A percentile compares a stretch with the other conserved stretches of the same genome.
Conservation (phyloP, 2,329 filamentous ascomycete genomes). For the Cytospora chrysosperma region DNA sequence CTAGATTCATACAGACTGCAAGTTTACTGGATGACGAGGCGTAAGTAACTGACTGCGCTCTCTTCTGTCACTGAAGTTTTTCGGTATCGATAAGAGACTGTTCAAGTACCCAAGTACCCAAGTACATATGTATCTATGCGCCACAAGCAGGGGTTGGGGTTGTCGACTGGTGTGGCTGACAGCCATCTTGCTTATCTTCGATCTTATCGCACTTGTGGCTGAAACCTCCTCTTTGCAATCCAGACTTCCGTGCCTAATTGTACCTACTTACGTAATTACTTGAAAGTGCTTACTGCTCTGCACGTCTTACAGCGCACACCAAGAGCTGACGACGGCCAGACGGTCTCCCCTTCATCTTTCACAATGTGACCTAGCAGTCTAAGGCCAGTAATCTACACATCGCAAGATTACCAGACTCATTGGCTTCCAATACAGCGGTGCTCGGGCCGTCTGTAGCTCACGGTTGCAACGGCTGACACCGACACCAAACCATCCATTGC, state of each 20-base stretch:
- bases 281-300: background rate
- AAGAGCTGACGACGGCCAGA: background rate
- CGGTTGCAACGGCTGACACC: background rate
- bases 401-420: background rate
- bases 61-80: constrained; percentile 3
- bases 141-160: background rate
- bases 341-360: background rate
- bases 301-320: background rate
- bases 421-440: background rate
- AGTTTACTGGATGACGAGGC: background rate
- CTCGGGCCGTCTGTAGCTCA: background rate
- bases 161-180: background rate
- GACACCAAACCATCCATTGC: background rate
- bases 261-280: too few relatives aligned
- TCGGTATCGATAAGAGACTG: constrained; percentile 13
- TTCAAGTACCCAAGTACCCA: too few relatives aligned
- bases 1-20: background rate
- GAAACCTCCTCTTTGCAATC: background rate
- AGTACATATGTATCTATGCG: too few relatives aligned
- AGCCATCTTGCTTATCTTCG: background rate
- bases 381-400: background rate
- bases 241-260: background rate
- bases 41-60: too few relatives aligned
- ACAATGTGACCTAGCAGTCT: background rate
- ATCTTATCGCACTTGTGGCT: background rate